These are phyloP conservation scores for Lippia alba DNA, from an alignment of 305 asterid species.

Conservation along the genomic window DNA sequence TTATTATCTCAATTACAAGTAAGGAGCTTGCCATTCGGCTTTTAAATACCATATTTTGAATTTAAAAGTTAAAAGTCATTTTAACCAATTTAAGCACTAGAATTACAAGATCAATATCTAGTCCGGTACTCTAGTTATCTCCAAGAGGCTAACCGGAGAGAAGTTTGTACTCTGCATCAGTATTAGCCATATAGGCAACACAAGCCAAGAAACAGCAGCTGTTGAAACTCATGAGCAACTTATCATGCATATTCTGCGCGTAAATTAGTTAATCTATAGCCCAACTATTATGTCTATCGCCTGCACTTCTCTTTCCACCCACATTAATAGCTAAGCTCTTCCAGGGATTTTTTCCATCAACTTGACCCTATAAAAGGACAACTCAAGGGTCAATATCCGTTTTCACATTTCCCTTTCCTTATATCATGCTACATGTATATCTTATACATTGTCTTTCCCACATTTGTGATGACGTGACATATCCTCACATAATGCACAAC, in stretches of 20 bases:
- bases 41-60: not conserved
- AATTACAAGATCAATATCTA: constrained; percentile 2
- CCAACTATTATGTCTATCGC: constrained; percentile 14
- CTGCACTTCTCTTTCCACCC: constrained; percentile 5
- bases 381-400: constrained; percentile 20
- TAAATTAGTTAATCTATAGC: not conserved
- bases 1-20: not conserved
- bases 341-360: not conserved
- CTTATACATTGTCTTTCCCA: not conserved
- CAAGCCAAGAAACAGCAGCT: constrained; percentile 10
- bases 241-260: constrained; percentile 5
- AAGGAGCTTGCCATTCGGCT: not conserved
- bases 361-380: constrained; percentile 19
- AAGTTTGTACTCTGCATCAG: not conserved
- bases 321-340: constrained; percentile 1
- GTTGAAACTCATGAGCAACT: constrained; percentile 2
- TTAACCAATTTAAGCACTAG: constrained; percentile 17
- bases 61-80: constrained; percentile 4
- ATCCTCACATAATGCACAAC: constrained; percentile 24
- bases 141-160: too few relatives aligned
- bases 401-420: constrained; percentile 16
- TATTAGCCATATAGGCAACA: not conserved
- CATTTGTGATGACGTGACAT: constrained; percentile 2
- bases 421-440: constrained; percentile 14
- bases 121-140: too few relatives aligned